Evolutionary conservation across 495 filamentous ascomycete species (phyloP), one percentile per base, ranked within the genome.

Genomic region (Penicillium lividum): DNA sequence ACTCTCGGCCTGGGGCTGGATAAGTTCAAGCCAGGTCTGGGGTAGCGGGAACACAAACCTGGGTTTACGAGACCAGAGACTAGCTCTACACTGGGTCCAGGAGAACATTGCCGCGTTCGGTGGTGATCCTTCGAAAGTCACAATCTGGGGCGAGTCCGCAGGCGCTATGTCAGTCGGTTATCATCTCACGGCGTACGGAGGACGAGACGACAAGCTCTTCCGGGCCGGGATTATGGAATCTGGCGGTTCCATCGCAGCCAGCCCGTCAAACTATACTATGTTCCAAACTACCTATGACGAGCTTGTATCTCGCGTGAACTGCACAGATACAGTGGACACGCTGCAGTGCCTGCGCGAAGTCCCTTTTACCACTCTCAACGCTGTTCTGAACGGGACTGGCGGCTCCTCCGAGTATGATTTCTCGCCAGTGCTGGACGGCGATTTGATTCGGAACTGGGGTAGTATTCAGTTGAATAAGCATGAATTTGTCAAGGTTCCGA

Each of bases 131-230:
- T 78, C 77, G 57, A 75, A 84, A 49, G 84, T 91, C 15, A 89
- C 86, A 36, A 87, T 90, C 60, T 88, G 84, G 81, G 88, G 87
- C 51, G 85, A 90, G 60, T 80, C 75, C 2, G 81, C 82, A 3
- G 83, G 84, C 11, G 84, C 70, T n/a, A 73, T 78, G 43, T 81
- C 76, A 34, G 76, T 86, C 10, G 80, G 76, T 1, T 68, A 66
- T 13, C 85, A 87, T 42, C 63, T 85, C 15, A 68, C 75, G 11
- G 76, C 82, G 8, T 84, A 82, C 46, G 77, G 74, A 27, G 81
- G 81, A 31, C 69, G 72, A 29, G 72, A 80, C 53, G 77, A 79
- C 53, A 69, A 67, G 5, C 63, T 78, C 3, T 81, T 77, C 53
- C 70, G 72, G 33, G 71, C 62, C n/a, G 79, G 71, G 2, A 83